Evolutionary conservation across 257 asterid species (phyloP), one percentile per base, ranked within the genome.

Genomic region (Plantago elongata): DNA sequence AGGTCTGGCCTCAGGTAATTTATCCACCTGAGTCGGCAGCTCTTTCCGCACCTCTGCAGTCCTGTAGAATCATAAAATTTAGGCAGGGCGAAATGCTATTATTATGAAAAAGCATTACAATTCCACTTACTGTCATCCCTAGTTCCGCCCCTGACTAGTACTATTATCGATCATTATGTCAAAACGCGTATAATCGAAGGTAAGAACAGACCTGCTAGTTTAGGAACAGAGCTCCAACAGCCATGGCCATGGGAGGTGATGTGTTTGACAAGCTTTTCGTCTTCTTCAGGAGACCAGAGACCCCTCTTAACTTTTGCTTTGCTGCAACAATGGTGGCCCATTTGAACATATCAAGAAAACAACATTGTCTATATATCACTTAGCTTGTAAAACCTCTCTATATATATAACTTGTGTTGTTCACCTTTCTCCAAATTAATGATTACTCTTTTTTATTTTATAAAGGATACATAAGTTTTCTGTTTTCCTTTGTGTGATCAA

Each of bases 211-310:
- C 95, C 97, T 27, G 97, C 91, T 9, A 86, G 78, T 78, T 79
- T 82, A 7, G 98, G 98, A 17, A 91, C 91, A 18, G 96, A 79
- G 46, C 98, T 91, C 98, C 98, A 91, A 75, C 98, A 88, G 75
- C 89, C 85, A 54, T 91, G 90, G 83, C 98, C 98, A 56, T 91
- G 81, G 45, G 57, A 13, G 15, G 86, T 75, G 73, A 91, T 91
- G 63, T 88, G 93, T 37, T 42, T 44, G 57, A 86, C 43, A 5
- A 91, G 96, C 80, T 81, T 88, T 30, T 91, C 96, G 64, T 91
- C 98, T 72, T 91, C 98, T 61, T 88, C 94, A 1, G 98, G 98
- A 13, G 98, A 91, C 98, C 98, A 91, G 0, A 91, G 79, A 1
- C 98, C 97, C 54, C 97, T 77, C 83, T 84, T 91, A 1, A 91